These are phyloP conservation scores for Plenodomus tracheiphilus DNA, from an alignment of 2,329 filamentous ascomycete species.

Conservation along the genomic window DNA sequence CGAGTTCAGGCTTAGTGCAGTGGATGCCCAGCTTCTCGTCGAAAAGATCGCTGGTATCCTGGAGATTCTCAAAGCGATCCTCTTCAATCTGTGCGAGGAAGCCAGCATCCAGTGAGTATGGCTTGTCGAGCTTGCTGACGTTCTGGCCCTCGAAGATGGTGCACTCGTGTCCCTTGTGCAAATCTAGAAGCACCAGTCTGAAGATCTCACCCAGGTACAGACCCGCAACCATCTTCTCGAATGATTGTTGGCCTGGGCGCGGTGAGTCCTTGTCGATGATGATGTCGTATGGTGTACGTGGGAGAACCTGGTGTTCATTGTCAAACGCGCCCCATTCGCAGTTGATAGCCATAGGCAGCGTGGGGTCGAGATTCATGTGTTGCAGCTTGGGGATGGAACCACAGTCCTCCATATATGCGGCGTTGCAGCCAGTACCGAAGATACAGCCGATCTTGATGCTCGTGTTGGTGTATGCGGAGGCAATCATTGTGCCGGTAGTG, in stretches of 20 bases:
- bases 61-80: constrained; percentile 93
- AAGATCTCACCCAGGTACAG: constrained; percentile 95
- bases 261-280: constrained; percentile 90
- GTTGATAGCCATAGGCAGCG: constrained; percentile 92
- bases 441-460: constrained; percentile 96
- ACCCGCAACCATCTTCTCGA: constrained; percentile 97
- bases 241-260: constrained; percentile 89
- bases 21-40: constrained; percentile 72
- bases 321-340: constrained; percentile 98
- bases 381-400: constrained; percentile 92
- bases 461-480: constrained; percentile 93
- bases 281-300: constrained; percentile 82
- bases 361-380: constrained; percentile 82
- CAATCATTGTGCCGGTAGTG: constrained; percentile 94
- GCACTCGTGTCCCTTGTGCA: constrained; percentile 67
- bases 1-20: constrained; percentile 76
- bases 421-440: constrained; percentile 97
- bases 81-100: constrained; percentile 94
- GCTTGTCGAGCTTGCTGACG: constrained; percentile 75
- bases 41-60: constrained; percentile 84
- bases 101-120: constrained; percentile 88
- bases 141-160: constrained; percentile 85
- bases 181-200: constrained; percentile 80
- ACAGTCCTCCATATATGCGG: constrained; percentile 94
- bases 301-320: constrained; percentile 88